These are phyloP conservation scores for Panicum virgatum DNA, from an alignment of 202 grass and related monocot genomes.

Conservation along the genomic window DNA sequence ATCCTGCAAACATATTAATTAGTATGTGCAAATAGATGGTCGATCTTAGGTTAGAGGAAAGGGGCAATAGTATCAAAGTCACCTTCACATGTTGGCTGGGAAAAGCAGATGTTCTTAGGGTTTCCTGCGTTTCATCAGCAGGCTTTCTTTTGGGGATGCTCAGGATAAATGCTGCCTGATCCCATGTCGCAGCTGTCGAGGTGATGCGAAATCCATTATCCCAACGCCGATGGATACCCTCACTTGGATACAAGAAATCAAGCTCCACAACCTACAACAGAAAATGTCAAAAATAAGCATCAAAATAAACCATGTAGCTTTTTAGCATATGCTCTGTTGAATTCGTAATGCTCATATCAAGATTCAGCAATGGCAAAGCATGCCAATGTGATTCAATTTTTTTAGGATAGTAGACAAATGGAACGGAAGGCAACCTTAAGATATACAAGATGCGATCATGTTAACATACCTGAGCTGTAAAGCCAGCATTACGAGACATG, in stretches of 20 bases:
- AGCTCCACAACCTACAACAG: constrained; percentile 84
- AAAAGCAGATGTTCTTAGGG: constrained; percentile 91
- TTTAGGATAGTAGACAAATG: not conserved
- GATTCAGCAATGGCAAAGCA: constrained; percentile 1
- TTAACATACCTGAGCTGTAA: constrained; percentile 66
- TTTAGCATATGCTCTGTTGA: not conserved
- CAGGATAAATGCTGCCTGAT: constrained; percentile 80
- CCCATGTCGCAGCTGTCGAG: constrained; percentile 82
- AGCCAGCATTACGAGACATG: constrained; percentile 90
- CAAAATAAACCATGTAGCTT: not conserved
- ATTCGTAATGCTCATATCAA: constrained; percentile 4
- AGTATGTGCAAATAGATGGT: constrained; percentile 12
- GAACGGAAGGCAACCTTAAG: not conserved
- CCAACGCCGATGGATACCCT: constrained; percentile 93
- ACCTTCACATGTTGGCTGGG: constrained; percentile 96
- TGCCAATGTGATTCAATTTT: not conserved
- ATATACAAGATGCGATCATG: not conserved
- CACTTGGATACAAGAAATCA: constrained; percentile 96
- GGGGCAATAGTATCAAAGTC: constrained; percentile 15
- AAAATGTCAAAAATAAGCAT: constrained; percentile 28
- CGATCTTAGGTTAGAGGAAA: not conserved
- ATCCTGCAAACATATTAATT: constrained; percentile 58
- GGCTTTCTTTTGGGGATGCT: constrained; percentile 90
- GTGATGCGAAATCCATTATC: constrained; percentile 85
- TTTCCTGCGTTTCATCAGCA: constrained; percentile 94